These are phyloP conservation scores for Barbarea vulgaris DNA, from an alignment of 345 rosid genomes.

Conservation along the genomic window DNA sequence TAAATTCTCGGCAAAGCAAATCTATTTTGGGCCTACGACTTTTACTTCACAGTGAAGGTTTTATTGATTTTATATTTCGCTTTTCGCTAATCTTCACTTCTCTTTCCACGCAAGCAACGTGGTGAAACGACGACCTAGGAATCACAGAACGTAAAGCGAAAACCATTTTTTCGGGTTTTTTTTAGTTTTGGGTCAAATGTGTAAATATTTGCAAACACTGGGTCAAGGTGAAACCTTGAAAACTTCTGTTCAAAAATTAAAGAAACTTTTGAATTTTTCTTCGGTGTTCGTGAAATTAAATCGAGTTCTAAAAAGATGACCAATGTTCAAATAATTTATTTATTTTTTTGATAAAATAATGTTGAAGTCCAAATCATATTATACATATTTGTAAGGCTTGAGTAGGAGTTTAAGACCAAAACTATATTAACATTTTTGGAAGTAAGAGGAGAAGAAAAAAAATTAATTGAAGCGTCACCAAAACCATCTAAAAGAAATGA, in stretches of 20 bases:
- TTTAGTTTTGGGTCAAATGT: background rate
- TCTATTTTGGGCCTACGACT: constrained; percentile 26
- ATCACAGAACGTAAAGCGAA: constrained; percentile 7
- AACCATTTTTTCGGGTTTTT: background rate
- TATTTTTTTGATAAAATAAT: background rate
- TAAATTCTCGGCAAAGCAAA: constrained; percentile 37
- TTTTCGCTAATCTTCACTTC: constrained; percentile 23
- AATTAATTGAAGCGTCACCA: background rate
- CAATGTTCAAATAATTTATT: background rate
- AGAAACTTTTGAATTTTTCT: background rate
- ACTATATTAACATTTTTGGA: too few species aligned
- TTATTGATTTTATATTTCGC: background rate
- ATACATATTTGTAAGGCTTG: background rate
- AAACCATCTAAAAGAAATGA: background rate
- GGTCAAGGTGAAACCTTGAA: background rate
- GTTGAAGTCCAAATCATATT: background rate
- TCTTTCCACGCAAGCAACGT: constrained; percentile 46
- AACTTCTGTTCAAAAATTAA: background rate
- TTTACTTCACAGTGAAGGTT: constrained; percentile 26
- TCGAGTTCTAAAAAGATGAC: too few species aligned
- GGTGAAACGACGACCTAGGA: constrained; percentile 44
- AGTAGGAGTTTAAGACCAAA: background rate
- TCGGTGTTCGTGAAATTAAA: background rate
- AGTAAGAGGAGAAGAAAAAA: too few species aligned
- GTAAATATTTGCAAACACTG: background rate